Evolutionary conservation across 129 eudicot genomes (phyloP).

Genomic region (Saussurea involucrata): DNA sequence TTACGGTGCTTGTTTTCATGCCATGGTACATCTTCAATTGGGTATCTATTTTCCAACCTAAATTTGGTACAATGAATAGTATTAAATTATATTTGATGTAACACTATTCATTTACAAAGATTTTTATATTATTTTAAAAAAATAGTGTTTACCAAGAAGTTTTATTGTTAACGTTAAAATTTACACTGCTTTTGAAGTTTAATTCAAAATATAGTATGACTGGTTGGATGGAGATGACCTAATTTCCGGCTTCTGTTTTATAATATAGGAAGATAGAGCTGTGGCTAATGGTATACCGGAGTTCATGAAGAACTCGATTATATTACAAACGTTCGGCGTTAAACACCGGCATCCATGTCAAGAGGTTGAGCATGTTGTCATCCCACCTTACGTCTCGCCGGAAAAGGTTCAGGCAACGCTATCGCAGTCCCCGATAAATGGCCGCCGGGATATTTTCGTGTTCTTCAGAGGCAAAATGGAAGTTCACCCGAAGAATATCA

Average conservation of each 20-base stretch:
- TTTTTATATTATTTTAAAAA: no score
- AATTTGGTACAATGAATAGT: no score
- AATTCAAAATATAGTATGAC: no score
- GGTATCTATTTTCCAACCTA: no score
- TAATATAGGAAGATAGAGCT: constrained; percentile 65
- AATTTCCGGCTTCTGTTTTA: neutral
- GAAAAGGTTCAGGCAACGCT: constrained; percentile 56
- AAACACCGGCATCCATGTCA: constrained; percentile 76
- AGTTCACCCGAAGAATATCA: constrained; percentile 80
- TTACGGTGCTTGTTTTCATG: constrained; percentile 87
- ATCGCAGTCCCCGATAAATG: constrained; percentile 36
- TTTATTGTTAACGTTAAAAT: no score
- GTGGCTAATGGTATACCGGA: constrained; percentile 78
- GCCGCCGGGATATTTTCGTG: constrained; percentile 73
- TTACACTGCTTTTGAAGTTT: no score
- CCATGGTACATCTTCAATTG: constrained; percentile 80
- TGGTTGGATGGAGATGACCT: no score
- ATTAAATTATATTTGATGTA: no score
- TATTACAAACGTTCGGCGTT: constrained; percentile 86
- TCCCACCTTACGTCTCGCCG: constrained; percentile 78
- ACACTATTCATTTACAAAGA: no score
- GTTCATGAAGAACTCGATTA: constrained; percentile 59
- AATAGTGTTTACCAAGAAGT: no score
- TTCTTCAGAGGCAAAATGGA: constrained; percentile 96
- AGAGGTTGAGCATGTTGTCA: constrained; percentile 65